These are phyloP conservation scores for Suhomyces panamericanus DNA, from an alignment of 1,139 yeast genomes.

Conservation along the genomic window DNA sequence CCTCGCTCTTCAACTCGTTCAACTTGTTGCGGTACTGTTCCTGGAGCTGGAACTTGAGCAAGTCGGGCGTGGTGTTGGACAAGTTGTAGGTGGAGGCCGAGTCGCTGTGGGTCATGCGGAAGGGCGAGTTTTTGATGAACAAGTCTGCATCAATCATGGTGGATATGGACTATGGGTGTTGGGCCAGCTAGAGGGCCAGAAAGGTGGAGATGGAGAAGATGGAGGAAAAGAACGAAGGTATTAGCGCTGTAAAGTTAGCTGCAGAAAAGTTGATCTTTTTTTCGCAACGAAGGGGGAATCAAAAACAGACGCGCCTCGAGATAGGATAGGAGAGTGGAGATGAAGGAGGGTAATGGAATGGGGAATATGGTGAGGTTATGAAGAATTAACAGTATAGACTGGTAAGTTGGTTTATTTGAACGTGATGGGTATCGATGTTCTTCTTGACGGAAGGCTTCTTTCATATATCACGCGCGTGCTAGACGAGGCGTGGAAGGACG, in stretches of 20 bases:
- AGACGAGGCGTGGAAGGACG: too few species aligned
- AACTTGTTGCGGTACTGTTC: conserved; percentile 39
- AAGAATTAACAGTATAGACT: not conserved
- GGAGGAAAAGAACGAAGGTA: not conserved
- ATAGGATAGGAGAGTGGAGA: too few species aligned
- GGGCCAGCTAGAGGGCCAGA: not conserved
- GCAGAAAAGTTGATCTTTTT: not conserved
- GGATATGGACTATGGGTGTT: not conserved
- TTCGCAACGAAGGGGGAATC: not conserved
- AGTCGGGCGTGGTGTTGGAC: conserved; percentile 43
- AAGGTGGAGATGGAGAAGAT: not conserved
- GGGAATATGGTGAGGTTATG: not conserved
- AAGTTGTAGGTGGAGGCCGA: conserved; percentile 27
- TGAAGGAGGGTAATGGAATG: not conserved
- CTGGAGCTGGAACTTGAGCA: conserved; percentile 47
- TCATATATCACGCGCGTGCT: too few species aligned
- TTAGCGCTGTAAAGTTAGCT: not conserved
- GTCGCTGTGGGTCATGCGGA: conserved; percentile 34
- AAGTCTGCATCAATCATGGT: conserved; percentile 38
- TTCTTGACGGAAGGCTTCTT: too few species aligned
- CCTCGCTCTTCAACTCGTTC: conserved; percentile 23
- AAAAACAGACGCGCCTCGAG: not conserved
- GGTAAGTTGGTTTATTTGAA: too few species aligned
- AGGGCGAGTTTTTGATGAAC: conserved; percentile 41
- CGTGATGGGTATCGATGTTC: too few species aligned